Conservation (phyloP, 176 grass and related monocot species). For the Carex cristatella region DNA sequence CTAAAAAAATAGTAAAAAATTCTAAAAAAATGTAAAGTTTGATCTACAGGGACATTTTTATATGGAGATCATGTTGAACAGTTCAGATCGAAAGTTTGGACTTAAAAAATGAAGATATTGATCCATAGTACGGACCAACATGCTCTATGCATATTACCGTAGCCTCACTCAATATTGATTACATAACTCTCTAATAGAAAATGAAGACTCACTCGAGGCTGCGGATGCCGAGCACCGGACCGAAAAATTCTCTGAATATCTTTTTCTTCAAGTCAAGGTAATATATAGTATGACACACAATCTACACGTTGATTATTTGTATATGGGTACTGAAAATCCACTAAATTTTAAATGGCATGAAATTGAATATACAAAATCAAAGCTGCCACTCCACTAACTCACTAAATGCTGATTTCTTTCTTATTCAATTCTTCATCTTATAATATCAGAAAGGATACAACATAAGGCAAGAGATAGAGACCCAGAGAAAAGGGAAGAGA, state of each 20-base stretch:
- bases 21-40: too few relatives aligned
- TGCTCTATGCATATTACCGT: too few relatives aligned
- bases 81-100: too few relatives aligned
- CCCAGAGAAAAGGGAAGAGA: conserved; percentile 70
- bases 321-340: neutral
- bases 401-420: neutral
- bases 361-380: neutral
- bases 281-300: neutral
- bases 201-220: conserved; percentile 62
- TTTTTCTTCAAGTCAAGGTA: conserved; percentile 29
- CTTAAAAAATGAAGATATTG: too few relatives aligned
- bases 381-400: neutral
- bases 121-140: too few relatives aligned
- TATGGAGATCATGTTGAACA: too few relatives aligned
- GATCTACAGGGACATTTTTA: too few relatives aligned
- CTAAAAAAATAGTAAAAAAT: too few relatives aligned
- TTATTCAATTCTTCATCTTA: neutral
- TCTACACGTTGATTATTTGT: neutral
- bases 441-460: conserved; percentile 55
- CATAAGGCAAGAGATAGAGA: conserved; percentile 82
- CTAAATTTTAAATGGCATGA: neutral
- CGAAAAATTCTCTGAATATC: conserved; percentile 95
- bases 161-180: neutral
- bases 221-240: conserved; percentile 64
- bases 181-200: neutral